Conservation (phyloP, 192 early-diverging fungal species). For the Kickxella alabastrina region DNA sequence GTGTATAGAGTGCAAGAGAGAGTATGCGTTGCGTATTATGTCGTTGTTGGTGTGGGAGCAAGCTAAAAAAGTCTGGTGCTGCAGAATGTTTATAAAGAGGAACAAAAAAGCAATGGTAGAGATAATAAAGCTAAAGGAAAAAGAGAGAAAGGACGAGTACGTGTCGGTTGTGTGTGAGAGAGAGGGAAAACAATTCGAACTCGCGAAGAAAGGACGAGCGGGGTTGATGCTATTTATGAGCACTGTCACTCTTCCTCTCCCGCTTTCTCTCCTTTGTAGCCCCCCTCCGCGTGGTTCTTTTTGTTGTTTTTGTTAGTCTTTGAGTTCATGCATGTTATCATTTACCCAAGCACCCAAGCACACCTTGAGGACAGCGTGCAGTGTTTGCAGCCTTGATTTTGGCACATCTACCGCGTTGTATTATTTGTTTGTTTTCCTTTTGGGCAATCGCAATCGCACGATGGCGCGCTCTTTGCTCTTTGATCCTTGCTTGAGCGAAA, state of each 20-base stretch:
- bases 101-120: background rate
- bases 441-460: slow-evolving; percentile 12
- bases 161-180: background rate
- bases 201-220: background rate
- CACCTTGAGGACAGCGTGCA: no score
- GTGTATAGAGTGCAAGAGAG: background rate
- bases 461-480: slow-evolving; percentile 11
- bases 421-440: no score
- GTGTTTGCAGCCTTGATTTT: no score
- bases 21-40: background rate
- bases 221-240: no score
- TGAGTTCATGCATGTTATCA: no score
- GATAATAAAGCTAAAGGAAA: background rate
- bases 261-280: background rate
- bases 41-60: background rate
- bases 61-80: no score
- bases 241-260: background rate
- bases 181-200: background rate
- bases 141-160: slow-evolving; percentile 1
- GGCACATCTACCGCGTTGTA: no score
- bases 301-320: no score
- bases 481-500: background rate
- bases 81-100: no score
- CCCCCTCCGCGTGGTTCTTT: no score
- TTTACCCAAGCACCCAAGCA: no score